Evolutionary conservation across 345 rosid genomes (phyloP), one percentile per base, ranked within the genome.

Genomic region (Sisymbrium altissimum): DNA sequence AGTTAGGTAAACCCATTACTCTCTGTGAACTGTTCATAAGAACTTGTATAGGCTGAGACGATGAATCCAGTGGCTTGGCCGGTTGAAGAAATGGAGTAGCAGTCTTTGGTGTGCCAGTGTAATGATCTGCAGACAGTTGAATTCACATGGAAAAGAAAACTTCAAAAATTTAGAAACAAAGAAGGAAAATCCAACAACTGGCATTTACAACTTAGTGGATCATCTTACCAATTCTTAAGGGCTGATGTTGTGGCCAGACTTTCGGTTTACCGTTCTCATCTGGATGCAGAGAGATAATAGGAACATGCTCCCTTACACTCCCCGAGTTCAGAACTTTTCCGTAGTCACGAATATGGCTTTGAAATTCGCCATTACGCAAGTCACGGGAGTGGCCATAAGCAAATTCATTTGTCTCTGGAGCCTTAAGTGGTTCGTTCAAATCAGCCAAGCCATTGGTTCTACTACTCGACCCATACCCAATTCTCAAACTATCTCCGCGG

Each of bases 341-440:
- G 30, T 59, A 69, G 75, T 44, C 78, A 30, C 78, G 75, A 76
- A 49, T 84, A 71, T 64, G 82, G 44, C 72, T 73, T 78, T 64
- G 83, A 68, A 72, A 68, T 65, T 74, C 85, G 43, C 74, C 79
- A 60, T 73, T 72, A 69, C 62, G 62, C 63, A 81, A 68, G 52
- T 59, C 57, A 52, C 53, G 64, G 39, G 80, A 14, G 15, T 66
- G 49, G 25, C 68, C 63, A 66, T 66, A 78, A 71, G 81, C 70
- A 55, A 79, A 81, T 33, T 64, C 69, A 66, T 71, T 73, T 27
- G 79, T 69, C 56, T 83, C 87, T 54, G 78, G 82, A 79, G 74
- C 64, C 73, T 36, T 65, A 60, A 80, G 33, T 54, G 92, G 89
- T 75, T 86, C 84, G 61, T 89, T 87, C 75, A 84, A 78, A 72